Evolutionary conservation across 2,329 filamentous ascomycete genomes (phyloP), one percentile per base, ranked within the genome.

Genomic region (Neocucurbitaria cava): DNA sequence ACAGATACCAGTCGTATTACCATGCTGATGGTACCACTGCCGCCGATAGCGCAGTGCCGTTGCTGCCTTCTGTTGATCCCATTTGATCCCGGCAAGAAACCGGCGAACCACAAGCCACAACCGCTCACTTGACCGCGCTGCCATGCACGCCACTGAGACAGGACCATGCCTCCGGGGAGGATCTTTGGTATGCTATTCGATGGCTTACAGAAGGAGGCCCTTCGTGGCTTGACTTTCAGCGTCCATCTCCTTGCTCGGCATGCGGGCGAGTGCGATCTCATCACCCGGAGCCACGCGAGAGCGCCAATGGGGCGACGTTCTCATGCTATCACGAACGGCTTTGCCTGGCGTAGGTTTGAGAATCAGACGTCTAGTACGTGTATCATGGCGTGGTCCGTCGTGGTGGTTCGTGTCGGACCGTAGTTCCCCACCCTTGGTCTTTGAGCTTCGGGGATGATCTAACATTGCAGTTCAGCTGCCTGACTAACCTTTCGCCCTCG

Each of bases 111-210:
- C 36, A 61, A 36, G 54, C 55, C 48, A 55, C 49, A 55, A 17
- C 40, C 44, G 47, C 45, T 49, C 41, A 28, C 23, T 26, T 43
- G 46, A 36, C 40, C 20, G 21, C 30, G 41, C 7, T 53, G 31
- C 50, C 46, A 57, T 54, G 54, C 52, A 47, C 47, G 33, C 36
- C n/a, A 42, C 48, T 58, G 46, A 61, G 55, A 59, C 58, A 59
- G 36, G 28, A 24, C 55, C 35, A 49, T 46, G 51, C n/a, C 41
- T n/a, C 36, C 13, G 31, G 42, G 20, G 30, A 21, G n/a, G 15
- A 10, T 13, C 33, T 20, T 30, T 35, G 20, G 48, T 17, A 11
- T 43, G 31, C 45, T 28, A 59, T 56, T 62, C 43, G 58, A 44
- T 18, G 38, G 48, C 53, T 31, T 10, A 58, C 24, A 26, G 5